Evolutionary conservation across 2,329 filamentous ascomycete genomes (phyloP), one percentile per base, ranked within the genome.

Genomic region (Aspergillus spinulosporus): DNA sequence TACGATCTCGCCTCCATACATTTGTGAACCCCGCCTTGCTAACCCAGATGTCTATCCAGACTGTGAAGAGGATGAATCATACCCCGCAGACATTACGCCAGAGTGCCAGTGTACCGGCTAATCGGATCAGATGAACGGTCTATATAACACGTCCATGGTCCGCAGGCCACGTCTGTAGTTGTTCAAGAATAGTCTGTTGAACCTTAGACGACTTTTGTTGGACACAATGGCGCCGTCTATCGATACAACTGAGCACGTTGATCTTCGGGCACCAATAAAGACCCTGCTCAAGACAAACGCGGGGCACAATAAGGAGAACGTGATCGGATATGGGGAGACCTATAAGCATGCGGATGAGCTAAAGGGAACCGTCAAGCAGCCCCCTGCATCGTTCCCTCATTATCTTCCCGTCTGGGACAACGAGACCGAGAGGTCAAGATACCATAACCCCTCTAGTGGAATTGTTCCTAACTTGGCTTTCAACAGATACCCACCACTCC

Each of bases 331-430:
- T 52, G 65, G 64, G 14, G 60, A 63, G 28, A 39, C 56, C 1
- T 71, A 68, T 47, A 74, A 78, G 48, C 78, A 79, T 58, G 80
- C 83, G 0, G 69, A 74, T 3, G 83, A 85, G 61, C 62, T 82
- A 37, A 75, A 83, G 49, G 83, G 83, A 3, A 80, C 78, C 8
- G 77, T 69, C 2, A 81, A 78, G 59, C 77, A 83, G 62, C 74
- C 80, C 12, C 79, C 82, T 7, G 81, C 82, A 4, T 80, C 84
- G 68, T 92, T 89, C 62, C 85, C 85, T 3, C 79, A 90, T 67
- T 92, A 92, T 69, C 81, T 91, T 6, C 88, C 88, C 2, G 85
- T 84, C 1, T 90, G 87, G 87, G 81, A 88, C 66, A 78, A 80
- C 42, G 79, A 84, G 60, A 82, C 71, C 15, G 67, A 67, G 47